Evolutionary conservation across 371 early-diverging fungal species (phyloP), one percentile per base, ranked within the genome.

Genomic region (Mucor circinelloides): DNA sequence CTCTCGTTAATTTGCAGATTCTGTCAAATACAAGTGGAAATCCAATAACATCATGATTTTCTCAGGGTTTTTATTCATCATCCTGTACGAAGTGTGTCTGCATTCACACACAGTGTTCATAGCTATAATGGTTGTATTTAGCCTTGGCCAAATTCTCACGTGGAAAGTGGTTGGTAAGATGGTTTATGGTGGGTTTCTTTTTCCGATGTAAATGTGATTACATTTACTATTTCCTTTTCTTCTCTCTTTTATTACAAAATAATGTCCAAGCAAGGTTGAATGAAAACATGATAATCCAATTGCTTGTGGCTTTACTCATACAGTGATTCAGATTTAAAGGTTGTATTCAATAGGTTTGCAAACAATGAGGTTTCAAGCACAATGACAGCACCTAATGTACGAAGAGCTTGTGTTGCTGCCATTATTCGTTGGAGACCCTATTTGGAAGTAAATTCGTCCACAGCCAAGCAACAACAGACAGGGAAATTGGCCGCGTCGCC

Each of bases 401-500:
- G 71, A 48, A 60, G 23, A 12, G 71, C 71, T 1, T 66, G 61
- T 32, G 67, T 70, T 7, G 71, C 71, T 15, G 66, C 67, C 23
- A 70, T 70, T 44, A 40, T 70, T 23, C 61, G 63, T n/a, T 70
- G 71, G 71, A 60, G 36, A 46, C 56, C 70, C 5, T 63, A 63
- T 40, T 40, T 40, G 9, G 19, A n/a, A 17, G 21, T 28, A 34
- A 55, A 54, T 54, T 40, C 52, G 8, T 25, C 15, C 9, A 9
- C 19, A 52, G 27, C 61, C 9, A 28, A 50, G 12, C 52, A 27
- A 13, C 52, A 50, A 12, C 23, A 52, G 17, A 27, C 52, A 52
- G 48, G 17, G 40, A 40, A 48, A 52, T 46, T 60, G 25, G 17
- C 48, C n/a, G 28, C 31, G 6, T n/a, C 52, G 3, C 54, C 60